Evolutionary conservation across 164 flowering plant genomes (phyloP).

Genomic region (Annona cherimola): DNA sequence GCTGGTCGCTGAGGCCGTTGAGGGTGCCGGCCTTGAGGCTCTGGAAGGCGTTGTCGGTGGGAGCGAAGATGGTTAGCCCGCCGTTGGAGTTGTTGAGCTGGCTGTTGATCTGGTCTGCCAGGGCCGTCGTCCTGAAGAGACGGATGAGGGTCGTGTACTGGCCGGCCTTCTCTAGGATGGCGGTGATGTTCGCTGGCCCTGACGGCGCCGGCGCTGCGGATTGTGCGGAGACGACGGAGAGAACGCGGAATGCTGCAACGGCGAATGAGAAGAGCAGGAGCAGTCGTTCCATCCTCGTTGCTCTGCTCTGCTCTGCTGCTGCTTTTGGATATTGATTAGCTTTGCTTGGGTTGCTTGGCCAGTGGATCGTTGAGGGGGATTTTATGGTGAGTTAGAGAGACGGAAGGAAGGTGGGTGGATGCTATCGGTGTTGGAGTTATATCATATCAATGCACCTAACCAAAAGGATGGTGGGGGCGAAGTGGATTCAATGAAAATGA

Average conservation of each 20-base stretch:
- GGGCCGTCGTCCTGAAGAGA: constrained; percentile 35
- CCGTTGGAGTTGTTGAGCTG: constrained; percentile 70
- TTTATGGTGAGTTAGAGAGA: not conserved
- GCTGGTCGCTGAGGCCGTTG: constrained; percentile 52
- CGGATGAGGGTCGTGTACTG: constrained; percentile 26
- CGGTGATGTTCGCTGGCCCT: constrained; percentile 28
- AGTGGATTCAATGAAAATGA: not conserved
- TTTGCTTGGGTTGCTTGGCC: not conserved
- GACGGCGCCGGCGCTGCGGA: constrained; percentile 7
- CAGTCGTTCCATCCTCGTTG: not conserved
- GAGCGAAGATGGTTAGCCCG: constrained; percentile 71
- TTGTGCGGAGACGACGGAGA: not conserved
- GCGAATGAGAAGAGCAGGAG: not conserved
- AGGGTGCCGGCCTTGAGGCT: constrained; percentile 59
- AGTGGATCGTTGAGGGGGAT: not conserved
- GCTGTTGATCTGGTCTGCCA: constrained; percentile 43
- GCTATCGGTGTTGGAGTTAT: not conserved
- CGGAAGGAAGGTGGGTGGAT: not conserved
- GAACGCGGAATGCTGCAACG: not conserved
- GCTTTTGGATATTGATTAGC: not conserved
- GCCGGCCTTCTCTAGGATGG: constrained; percentile 28
- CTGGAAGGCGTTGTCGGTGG: constrained; percentile 69
- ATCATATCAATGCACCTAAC: not conserved
- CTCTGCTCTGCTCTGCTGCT: not conserved
- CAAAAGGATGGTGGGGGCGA: not conserved